A percentile compares a stretch with the other conserved stretches of the same genome.
Evolutionary conservation across 805 yeast genomes (phyloP).

Genomic region (Kuraishia ogatae): DNA sequence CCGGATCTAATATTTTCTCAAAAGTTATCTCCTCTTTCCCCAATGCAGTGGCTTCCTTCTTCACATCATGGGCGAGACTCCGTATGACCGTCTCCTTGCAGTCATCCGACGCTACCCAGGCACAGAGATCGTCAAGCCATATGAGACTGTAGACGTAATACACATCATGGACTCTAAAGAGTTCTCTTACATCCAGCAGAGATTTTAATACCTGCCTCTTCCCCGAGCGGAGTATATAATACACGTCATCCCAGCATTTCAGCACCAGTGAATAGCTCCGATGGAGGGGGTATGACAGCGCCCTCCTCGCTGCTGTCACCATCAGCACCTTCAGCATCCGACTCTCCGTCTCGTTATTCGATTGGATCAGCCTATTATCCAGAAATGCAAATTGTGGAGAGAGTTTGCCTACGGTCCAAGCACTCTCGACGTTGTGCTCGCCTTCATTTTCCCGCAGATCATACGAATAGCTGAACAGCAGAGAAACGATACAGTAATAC

Average conservation of each 20-base stretch:
- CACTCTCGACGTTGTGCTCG: slow-evolving; percentile 72
- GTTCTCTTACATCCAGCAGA: slow-evolving; percentile 54
- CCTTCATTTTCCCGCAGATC: slow-evolving; percentile 70
- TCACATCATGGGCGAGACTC: slow-evolving; percentile 58
- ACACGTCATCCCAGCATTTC: slow-evolving; percentile 71
- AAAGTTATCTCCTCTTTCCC: slow-evolving; percentile 41
- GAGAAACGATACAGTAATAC: slow-evolving; percentile 53
- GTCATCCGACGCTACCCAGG: slow-evolving; percentile 59
- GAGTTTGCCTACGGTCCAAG: slow-evolving; percentile 89
- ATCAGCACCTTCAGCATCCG: slow-evolving; percentile 43
- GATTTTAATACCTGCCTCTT: slow-evolving; percentile 53
- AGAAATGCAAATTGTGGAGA: slow-evolving; percentile 70
- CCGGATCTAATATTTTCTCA: slow-evolving; percentile 34
- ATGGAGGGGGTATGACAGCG: slow-evolving; percentile 74
- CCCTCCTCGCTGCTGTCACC: slow-evolving; percentile 58
- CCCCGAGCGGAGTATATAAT: slow-evolving; percentile 58
- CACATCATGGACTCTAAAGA: slow-evolving; percentile 75
- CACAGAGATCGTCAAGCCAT: slow-evolving; percentile 65
- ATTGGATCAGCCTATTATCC: slow-evolving; percentile 46
- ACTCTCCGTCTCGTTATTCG: slow-evolving; percentile 21
- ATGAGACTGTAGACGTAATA: slow-evolving; percentile 79
- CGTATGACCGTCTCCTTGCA: slow-evolving; percentile 53
- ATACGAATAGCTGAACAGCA: slow-evolving; percentile 66
- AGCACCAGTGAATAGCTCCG: slow-evolving; percentile 54
- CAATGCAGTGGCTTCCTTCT: slow-evolving; percentile 29